Evolutionary conservation across 2,329 filamentous ascomycete species (phyloP).

Genomic region (Raffaelea ambrosiae): DNA sequence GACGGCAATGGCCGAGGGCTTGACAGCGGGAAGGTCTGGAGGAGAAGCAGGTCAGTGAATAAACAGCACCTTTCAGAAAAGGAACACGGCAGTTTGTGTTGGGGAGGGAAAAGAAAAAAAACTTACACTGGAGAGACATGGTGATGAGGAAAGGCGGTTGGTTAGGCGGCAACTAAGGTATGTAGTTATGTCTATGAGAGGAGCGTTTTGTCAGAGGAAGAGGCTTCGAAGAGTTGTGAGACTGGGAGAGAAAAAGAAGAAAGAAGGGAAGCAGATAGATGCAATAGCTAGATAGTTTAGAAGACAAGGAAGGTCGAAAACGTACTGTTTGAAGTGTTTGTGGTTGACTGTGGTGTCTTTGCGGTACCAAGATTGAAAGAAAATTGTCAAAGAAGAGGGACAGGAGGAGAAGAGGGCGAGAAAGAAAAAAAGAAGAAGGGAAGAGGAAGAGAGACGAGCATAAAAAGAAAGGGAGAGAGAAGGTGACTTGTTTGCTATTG

Average conservation of each 20-base stretch:
- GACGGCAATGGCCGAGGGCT: slow-evolving; percentile 95
- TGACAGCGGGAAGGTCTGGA: slow-evolving; percentile 63
- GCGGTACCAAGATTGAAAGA: too few species aligned
- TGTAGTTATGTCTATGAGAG: too few species aligned
- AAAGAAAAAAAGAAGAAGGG: not conserved
- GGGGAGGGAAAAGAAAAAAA: not conserved
- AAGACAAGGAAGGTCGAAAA: too few species aligned
- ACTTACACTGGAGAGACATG: slow-evolving; percentile 55
- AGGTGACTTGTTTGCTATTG: too few species aligned
- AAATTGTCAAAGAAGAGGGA: not conserved
- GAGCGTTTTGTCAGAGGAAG: too few species aligned
- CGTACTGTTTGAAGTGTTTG: too few species aligned
- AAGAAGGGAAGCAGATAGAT: not conserved
- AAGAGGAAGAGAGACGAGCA: not conserved
- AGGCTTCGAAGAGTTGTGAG: too few species aligned
- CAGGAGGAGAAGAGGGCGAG: not conserved
- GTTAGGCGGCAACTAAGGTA: not conserved
- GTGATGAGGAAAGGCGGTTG: slow-evolving; percentile 16
- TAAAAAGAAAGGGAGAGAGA: not conserved
- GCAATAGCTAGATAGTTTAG: too few species aligned
- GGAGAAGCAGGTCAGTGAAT: not conserved
- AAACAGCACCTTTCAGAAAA: not conserved
- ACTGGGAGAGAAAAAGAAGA: too few species aligned
- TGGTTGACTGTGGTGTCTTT: too few species aligned
- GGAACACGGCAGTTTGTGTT: too few species aligned